Base-by-base conservation (phyloP, 1,284 basidiomycete genomes). In the Austroboletus rostrupii region DNA sequence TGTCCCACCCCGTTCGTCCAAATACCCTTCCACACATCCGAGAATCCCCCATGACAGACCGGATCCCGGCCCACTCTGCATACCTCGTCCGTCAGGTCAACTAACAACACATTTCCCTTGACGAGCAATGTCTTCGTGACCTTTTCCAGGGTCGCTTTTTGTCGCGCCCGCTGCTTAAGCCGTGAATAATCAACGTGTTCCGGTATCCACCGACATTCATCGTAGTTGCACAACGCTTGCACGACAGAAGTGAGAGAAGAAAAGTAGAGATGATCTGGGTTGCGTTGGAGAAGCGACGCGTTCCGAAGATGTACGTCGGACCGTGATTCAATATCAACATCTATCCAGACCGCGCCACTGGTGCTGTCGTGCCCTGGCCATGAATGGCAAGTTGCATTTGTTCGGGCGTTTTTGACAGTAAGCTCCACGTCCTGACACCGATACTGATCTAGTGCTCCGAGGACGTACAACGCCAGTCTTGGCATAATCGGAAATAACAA, bases 1-100 rank as follows among this genome's bases (percentile, higher is more conserved):
- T 70, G 63, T 23, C 67, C 68, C 49, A 74, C 68, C 38, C 70
- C 65, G 51, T 79, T 75, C 46, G 68, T 70, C 80, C 78, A 81
- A 10, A 63, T 55, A 0, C 76, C 80, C 59, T 76, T 78, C 79
- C 79, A 82, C 4, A 82, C 76, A 57, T 82, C 80, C 32, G 79
- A 75, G 53, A 81, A 81, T 10, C 76, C 72, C 1, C 80, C 80
- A 61, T 74, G 71, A 13, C 67, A 74, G 20, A 79, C 70, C 0
- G 80, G 63, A 44, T 65, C 48, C n/a, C 60, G 53, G 2, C 71
- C 71, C 10, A 67, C 54, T 42, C 59, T 59, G 45, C 62, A 64
- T 9, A 81, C 72, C 50, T 80, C 76, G 47, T 81, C 80, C 23
- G 78, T 80, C 49, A 82, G 58, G 55, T 82, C 79, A 33, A 73